A percentile compares a stretch with the other conserved stretches of the same genome.
Evolutionary conservation across 1,139 yeast genomes (phyloP).

Genomic region (Citeromyces siamensis): DNA sequence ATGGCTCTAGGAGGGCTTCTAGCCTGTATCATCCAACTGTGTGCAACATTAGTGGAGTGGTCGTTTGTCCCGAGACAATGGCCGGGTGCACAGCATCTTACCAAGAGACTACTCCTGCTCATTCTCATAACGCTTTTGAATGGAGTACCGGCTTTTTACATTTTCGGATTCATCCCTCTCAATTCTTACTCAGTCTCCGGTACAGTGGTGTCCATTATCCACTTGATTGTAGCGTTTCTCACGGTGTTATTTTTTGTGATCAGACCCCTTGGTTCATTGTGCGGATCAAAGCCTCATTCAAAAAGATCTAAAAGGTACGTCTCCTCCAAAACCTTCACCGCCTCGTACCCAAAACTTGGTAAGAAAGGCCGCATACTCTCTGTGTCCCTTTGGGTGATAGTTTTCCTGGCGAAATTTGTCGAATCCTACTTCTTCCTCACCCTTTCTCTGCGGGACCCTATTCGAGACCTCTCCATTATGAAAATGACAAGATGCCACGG

Average conservation of each 20-base stretch:
- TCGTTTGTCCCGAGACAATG: constrained; percentile 55
- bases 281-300: constrained; percentile 25
- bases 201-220: constrained; percentile 37
- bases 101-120: constrained; percentile 28
- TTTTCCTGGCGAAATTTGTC: constrained; percentile 57
- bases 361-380: constrained; percentile 45
- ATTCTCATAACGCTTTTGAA: constrained; percentile 32
- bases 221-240: constrained; percentile 44
- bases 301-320: constrained; percentile 14
- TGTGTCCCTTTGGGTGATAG: constrained; percentile 50
- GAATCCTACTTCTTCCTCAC: constrained; percentile 80
- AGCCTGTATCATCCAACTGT: constrained; percentile 49
- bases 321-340: constrained; percentile 26
- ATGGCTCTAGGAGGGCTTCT: constrained; percentile 65
- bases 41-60: constrained; percentile 53
- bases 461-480: constrained; percentile 51
- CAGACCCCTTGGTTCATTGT: constrained; percentile 43
- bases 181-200: constrained; percentile 39
- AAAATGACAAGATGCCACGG: constrained; percentile 52
- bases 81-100: constrained; percentile 49
- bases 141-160: constrained; percentile 50
- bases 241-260: constrained; percentile 52
- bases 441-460: constrained; percentile 67
- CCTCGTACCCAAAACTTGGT: constrained; percentile 40
- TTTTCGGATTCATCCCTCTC: constrained; percentile 38